Conservation (phyloP, 2,329 filamentous ascomycete genomes). For the Colletotrichum paranaense region DNA sequence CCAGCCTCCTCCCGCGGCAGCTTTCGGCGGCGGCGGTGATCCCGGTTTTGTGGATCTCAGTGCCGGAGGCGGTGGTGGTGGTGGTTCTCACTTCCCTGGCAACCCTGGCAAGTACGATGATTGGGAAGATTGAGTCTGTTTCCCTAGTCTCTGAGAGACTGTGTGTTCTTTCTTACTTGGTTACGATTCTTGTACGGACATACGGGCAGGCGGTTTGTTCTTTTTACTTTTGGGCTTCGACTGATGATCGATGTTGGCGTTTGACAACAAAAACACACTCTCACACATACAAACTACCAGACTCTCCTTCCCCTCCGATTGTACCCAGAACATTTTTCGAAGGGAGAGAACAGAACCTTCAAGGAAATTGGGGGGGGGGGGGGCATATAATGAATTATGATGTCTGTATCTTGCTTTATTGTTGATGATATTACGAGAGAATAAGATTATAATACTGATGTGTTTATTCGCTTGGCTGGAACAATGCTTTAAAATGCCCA, state of each 20-base stretch:
- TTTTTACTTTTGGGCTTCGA: not conserved
- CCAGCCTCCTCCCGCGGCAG: not conserved
- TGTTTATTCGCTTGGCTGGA: not conserved
- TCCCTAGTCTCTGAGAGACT: not conserved
- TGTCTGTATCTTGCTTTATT: not conserved
- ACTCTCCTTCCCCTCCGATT: not conserved
- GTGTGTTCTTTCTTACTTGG: not conserved
- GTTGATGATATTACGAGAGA: not conserved
- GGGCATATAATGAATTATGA: not conserved
- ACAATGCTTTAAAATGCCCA: not conserved
- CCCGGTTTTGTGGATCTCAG: constrained; percentile 33
- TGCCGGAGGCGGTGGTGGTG: constrained; percentile 23
- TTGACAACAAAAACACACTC: not conserved
- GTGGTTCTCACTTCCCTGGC: not conserved
- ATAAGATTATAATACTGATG: not conserved
- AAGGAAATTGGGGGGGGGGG: not conserved
- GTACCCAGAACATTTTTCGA: constrained; percentile 15
- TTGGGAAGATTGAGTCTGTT: constrained; percentile 6
- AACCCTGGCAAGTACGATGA: constrained; percentile 30
- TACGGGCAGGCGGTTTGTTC: not conserved
- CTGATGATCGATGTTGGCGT: not conserved
- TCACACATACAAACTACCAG: not conserved
- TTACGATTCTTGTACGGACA: not conserved
- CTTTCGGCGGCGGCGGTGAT: not conserved
- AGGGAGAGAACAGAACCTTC: constrained; percentile 36